Conservation (phyloP, 176 grass and related monocot genomes). For the Triticum monococcum region DNA sequence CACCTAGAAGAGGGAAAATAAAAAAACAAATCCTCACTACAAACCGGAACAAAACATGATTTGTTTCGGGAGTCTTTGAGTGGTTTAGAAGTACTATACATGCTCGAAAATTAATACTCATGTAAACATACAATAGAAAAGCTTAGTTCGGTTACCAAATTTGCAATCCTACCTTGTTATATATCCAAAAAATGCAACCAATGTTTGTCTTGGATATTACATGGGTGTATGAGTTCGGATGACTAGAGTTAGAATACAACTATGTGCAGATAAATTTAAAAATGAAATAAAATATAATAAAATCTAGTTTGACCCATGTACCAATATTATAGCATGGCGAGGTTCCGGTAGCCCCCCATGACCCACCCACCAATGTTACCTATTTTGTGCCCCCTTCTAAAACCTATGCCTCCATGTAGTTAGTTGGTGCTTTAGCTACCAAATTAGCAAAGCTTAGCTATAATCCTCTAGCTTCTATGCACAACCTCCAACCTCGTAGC, state of each 20-base stretch:
- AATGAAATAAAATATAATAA: background rate
- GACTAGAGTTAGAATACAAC: background rate
- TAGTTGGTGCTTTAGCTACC: background rate
- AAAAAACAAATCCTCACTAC: background rate
- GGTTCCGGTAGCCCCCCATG: too few species aligned
- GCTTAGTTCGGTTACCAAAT: background rate
- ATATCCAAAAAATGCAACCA: background rate
- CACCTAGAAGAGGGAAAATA: slow-evolving; percentile 28
- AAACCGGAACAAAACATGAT: too few species aligned
- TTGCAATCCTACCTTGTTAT: background rate
- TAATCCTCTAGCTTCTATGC: too few species aligned
- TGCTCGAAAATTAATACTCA: background rate
- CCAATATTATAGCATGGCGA: background rate
- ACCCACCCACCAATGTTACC: background rate
- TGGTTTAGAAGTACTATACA: background rate
- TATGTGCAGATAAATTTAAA: background rate
- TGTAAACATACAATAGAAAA: background rate
- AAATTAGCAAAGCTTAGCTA: background rate
- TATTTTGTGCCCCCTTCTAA: background rate
- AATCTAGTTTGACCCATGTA: background rate
- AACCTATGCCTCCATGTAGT: background rate
- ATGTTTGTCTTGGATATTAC: background rate
- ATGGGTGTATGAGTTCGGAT: background rate
- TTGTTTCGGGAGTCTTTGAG: background rate
- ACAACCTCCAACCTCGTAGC: background rate